Evolutionary conservation across 1,284 basidiomycete genomes (phyloP).

Genomic region (Ganoderma resinaceum): DNA sequence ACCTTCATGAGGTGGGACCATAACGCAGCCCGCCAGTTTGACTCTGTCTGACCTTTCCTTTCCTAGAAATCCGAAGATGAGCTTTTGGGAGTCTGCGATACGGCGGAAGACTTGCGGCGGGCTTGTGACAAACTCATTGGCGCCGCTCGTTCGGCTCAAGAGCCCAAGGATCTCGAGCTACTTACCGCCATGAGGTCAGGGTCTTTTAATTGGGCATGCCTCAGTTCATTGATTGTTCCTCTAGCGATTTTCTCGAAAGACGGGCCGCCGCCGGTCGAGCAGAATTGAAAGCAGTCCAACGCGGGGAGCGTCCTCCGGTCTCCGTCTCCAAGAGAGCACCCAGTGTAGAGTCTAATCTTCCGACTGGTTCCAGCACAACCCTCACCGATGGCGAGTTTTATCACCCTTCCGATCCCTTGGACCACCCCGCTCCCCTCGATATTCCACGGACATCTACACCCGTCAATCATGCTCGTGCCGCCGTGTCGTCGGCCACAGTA

Average conservation of each 20-base stretch:
- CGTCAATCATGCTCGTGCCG: neutral
- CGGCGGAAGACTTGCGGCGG: conserved; percentile 15
- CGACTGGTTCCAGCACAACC: conserved; percentile 1
- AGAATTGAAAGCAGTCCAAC: conserved; percentile 20
- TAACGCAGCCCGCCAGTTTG: no score
- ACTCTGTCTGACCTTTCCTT: neutral
- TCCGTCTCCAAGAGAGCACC: neutral
- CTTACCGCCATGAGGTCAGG: conserved; percentile 18
- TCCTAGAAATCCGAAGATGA: conserved; percentile 31
- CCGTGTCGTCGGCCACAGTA: neutral
- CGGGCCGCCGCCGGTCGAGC: conserved; percentile 13
- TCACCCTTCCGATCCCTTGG: neutral
- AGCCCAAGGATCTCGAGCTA: conserved; percentile 21
- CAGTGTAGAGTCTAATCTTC: neutral
- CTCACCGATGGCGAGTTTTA: neutral
- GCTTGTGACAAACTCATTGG: conserved; percentile 24
- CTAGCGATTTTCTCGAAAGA: conserved; percentile 20
- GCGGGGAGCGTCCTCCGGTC: conserved; percentile 18
- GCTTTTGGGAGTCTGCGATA: conserved; percentile 20
- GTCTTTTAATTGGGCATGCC: no score
- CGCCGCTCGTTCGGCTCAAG: conserved; percentile 18
- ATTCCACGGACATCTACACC: neutral
- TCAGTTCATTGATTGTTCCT: neutral
- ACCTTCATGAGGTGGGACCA: conserved; percentile 22
- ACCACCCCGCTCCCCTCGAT: neutral